Percentiles rank a stretch among this genome's conserved stretches.
phyloP scores from a whole-genome alignment of 2,329 filamentous ascomycete species.

The Penicillium sp. region DNA sequence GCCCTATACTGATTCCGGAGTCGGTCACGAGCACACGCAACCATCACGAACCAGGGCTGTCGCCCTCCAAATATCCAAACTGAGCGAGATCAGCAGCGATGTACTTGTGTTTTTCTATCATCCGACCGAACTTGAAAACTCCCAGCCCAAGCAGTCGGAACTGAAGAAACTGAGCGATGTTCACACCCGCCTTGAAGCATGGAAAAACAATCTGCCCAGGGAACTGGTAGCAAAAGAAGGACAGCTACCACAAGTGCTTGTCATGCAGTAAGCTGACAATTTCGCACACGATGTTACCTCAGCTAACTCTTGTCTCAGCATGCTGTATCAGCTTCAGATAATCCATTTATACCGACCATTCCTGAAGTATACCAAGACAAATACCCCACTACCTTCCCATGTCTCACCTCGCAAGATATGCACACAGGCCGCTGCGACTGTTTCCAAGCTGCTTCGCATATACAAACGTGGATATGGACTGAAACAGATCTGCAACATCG shows the following conservation, averaged over 20 bases:
- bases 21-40: slow-evolving; percentile 69
- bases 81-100: slow-evolving; percentile 93
- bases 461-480: slow-evolving; percentile 92
- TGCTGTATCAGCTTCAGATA: slow-evolving; percentile 95
- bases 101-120: slow-evolving; percentile 89
- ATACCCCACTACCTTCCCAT: slow-evolving; percentile 78
- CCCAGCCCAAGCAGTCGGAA: slow-evolving; percentile 72
- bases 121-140: slow-evolving; percentile 61
- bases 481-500: slow-evolving; percentile 92
- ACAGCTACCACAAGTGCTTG: slow-evolving; percentile 75
- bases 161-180: slow-evolving; percentile 90
- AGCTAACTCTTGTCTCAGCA: slow-evolving; percentile 54
- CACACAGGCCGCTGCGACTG: slow-evolving; percentile 81
- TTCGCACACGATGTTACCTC: background rate
- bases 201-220: slow-evolving; percentile 77
- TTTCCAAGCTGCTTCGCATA: slow-evolving; percentile 89
- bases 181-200: slow-evolving; percentile 83
- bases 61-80: slow-evolving; percentile 72
- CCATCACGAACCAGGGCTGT: slow-evolving; percentile 79
- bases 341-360: slow-evolving; percentile 96
- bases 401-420: slow-evolving; percentile 89
- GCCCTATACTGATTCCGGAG: slow-evolving; percentile 81
- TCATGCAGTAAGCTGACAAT: slow-evolving; percentile 71
- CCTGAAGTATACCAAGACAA: slow-evolving; percentile 78
- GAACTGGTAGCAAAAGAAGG: slow-evolving; percentile 90